phyloP scores from a whole-genome alignment of 1,284 basidiomycete species.

The Trametes versicolor region DNA sequence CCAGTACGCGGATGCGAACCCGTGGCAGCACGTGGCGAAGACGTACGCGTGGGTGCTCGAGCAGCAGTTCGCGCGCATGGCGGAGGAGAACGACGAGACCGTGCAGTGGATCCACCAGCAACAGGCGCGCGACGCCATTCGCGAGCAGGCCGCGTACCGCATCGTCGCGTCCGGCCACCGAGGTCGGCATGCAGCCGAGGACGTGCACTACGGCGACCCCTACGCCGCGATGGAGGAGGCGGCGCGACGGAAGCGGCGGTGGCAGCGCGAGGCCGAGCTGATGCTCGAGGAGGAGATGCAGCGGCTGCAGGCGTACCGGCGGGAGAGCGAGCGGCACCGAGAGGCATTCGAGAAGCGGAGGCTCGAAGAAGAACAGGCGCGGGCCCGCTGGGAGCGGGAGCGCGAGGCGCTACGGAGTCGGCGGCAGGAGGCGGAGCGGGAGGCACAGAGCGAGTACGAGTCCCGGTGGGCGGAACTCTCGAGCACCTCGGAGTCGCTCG shows the following conservation, averaged over 20 bases:
- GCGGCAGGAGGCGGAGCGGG: conserved; percentile 52
- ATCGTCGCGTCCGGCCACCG: conserved; percentile 36
- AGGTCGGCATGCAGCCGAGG: conserved; percentile 52
- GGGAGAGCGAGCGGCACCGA: conserved; percentile 46
- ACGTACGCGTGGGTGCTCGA: conserved; percentile 66
- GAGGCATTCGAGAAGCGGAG: conserved; percentile 49
- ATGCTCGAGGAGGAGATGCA: conserved; percentile 45
- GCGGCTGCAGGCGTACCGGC: conserved; percentile 42
- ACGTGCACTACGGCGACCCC: conserved; percentile 53
- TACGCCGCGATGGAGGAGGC: conserved; percentile 51
- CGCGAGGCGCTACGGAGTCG: conserved; percentile 50
- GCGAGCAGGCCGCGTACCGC: conserved; percentile 33
- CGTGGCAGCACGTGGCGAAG: conserved; percentile 53
- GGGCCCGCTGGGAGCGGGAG: conserved; percentile 45
- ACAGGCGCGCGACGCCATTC: conserved; percentile 49
- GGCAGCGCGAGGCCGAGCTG: conserved; percentile 47
- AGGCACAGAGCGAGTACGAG: conserved; percentile 72
- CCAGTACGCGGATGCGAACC: conserved; percentile 32
- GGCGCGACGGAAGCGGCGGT: conserved; percentile 55
- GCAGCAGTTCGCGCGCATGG: conserved; percentile 56
- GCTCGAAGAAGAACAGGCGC: conserved; percentile 38
- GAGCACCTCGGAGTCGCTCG: conserved; percentile 54
- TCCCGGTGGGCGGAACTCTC: conserved; percentile 62
- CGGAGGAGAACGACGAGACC: conserved; percentile 57
- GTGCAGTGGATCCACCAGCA: conserved; percentile 68